Percentiles rank a stretch among this genome's conserved stretches.
phyloP scores from a whole-genome alignment of 805 yeast genomes.

The Pichia nakasei region DNA sequence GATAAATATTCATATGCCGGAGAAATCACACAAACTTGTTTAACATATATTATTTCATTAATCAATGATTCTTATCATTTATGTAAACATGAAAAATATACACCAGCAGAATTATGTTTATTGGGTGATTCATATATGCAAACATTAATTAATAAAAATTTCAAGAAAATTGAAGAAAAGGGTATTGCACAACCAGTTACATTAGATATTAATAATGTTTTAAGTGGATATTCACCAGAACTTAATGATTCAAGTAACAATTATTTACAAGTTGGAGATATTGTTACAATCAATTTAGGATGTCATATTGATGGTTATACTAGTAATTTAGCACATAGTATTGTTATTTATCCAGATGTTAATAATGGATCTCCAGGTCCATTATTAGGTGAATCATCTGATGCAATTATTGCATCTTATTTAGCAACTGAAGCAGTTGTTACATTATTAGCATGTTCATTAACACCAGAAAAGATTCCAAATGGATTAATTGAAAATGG shows the following conservation, averaged over 20 bases:
- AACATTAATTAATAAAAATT: constrained; percentile 50
- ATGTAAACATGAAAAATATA: constrained; percentile 36
- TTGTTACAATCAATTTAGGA: constrained; percentile 78
- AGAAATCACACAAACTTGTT: constrained; percentile 75
- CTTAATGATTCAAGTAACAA: constrained; percentile 66
- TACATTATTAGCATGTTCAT: constrained; percentile 60
- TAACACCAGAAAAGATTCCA: constrained; percentile 71
- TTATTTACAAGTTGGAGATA: constrained; percentile 64
- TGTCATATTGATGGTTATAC: constrained; percentile 95
- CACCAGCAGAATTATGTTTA: constrained; percentile 67
- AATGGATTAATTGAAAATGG: constrained; percentile 29
- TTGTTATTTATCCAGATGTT: constrained; percentile 59
- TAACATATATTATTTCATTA: constrained; percentile 54
- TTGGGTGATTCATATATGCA: constrained; percentile 70
- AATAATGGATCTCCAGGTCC: constrained; percentile 71
- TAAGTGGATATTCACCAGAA: constrained; percentile 81
- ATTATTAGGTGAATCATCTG: constrained; percentile 74
- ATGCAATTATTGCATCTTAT: constrained; percentile 81
- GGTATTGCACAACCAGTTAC: constrained; percentile 92
- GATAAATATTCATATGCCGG: constrained; percentile 88
- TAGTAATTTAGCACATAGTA: constrained; percentile 75
- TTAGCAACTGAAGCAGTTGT: constrained; percentile 85
- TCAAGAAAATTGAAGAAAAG: constrained; percentile 66
- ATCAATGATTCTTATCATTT: constrained; percentile 70
- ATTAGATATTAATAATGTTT: constrained; percentile 73